A percentile compares a stretch with the other conserved stretches of the same genome.
These are phyloP conservation scores for Neopestalotiopsis sp. DNA, from an alignment of 2,329 filamentous ascomycete genomes.

Conservation along the genomic window DNA sequence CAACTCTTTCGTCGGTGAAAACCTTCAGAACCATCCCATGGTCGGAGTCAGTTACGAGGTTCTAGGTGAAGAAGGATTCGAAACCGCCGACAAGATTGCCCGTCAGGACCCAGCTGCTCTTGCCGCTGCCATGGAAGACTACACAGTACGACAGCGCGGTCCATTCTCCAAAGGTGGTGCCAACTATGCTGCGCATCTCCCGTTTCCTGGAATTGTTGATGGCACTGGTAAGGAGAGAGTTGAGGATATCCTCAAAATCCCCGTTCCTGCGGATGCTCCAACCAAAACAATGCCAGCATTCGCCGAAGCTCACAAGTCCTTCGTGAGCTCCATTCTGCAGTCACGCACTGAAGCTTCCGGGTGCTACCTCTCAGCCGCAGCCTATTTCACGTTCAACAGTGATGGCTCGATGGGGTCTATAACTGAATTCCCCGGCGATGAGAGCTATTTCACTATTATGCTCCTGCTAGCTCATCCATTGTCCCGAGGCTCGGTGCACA, in stretches of 20 bases:
- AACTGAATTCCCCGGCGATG: not conserved
- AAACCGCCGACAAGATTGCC: conserved; percentile 29
- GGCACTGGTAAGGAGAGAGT: conserved; percentile 38
- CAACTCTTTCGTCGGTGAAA: conserved; percentile 44
- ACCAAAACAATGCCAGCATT: not conserved
- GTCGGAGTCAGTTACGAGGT: conserved; percentile 30
- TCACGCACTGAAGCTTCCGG: not conserved
- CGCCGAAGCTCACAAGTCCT: not conserved
- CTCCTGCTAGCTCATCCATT: conserved; percentile 17
- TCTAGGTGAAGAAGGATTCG: conserved; percentile 18
- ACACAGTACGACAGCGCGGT: conserved; percentile 24
- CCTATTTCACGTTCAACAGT: conserved; percentile 1
- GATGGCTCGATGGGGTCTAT: not conserved
- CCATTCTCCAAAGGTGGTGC: conserved; percentile 27
- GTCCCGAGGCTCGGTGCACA: conserved; percentile 20
- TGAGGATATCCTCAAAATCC: not conserved
- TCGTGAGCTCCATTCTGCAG: conserved; percentile 13
- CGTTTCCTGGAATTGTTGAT: conserved; percentile 23
- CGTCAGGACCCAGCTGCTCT: conserved; percentile 25
- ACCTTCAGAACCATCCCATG: conserved; percentile 40
- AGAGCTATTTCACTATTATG: not conserved
- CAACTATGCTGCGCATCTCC: conserved; percentile 26
- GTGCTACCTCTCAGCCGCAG: conserved; percentile 8
- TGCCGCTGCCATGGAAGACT: conserved; percentile 27
- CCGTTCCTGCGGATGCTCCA: not conserved